A percentile compares a stretch with the other conserved stretches of the same genome.
Evolutionary conservation across 495 filamentous ascomycete genomes (phyloP).

Genomic region (Diplogelasinospora grovesii): DNA sequence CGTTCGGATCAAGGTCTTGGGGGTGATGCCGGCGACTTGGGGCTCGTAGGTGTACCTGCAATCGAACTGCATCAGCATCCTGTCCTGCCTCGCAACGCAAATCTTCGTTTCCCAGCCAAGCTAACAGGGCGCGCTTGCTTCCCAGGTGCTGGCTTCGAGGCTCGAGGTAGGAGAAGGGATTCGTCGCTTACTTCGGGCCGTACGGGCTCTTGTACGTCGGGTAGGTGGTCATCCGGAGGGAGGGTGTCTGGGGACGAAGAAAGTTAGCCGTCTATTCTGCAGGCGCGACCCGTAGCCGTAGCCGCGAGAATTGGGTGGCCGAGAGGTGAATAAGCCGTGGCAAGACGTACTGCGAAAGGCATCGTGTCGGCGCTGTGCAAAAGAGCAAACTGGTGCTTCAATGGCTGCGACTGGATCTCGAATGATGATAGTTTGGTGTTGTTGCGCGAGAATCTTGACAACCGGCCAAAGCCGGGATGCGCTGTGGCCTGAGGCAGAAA

Average conservation of each 20-base stretch:
- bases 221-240: slow-evolving; percentile 19
- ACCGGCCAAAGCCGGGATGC: slow-evolving; percentile 28
- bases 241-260: slow-evolving; percentile 28
- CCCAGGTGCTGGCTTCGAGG: too few relatives aligned
- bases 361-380: slow-evolving; percentile 25
- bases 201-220: slow-evolving; percentile 43
- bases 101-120: too few relatives aligned
- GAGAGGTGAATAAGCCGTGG: background rate
- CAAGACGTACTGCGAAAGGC: slow-evolving; percentile 37
- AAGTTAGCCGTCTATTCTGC: slow-evolving; percentile 10
- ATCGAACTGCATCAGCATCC: slow-evolving; percentile 22
- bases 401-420: slow-evolving; percentile 19
- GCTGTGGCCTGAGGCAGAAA: slow-evolving; percentile 18
- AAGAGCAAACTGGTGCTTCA: slow-evolving; percentile 26
- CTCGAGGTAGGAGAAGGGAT: too few relatives aligned
- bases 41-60: slow-evolving; percentile 43
- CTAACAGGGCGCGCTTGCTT: too few relatives aligned
- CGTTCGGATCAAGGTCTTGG: slow-evolving; percentile 28
- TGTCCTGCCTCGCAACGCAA: too few relatives aligned
- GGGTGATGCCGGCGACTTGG: slow-evolving; percentile 31
- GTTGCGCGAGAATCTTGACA: slow-evolving; percentile 31
- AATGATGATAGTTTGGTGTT: slow-evolving; percentile 13
- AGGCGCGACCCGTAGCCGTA: background rate
- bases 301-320: background rate
- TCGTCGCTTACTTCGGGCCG: slow-evolving; percentile 48